Base-by-base conservation (phyloP, 2,329 filamentous ascomycete genomes). In the Sporothrix luriei region DNA sequence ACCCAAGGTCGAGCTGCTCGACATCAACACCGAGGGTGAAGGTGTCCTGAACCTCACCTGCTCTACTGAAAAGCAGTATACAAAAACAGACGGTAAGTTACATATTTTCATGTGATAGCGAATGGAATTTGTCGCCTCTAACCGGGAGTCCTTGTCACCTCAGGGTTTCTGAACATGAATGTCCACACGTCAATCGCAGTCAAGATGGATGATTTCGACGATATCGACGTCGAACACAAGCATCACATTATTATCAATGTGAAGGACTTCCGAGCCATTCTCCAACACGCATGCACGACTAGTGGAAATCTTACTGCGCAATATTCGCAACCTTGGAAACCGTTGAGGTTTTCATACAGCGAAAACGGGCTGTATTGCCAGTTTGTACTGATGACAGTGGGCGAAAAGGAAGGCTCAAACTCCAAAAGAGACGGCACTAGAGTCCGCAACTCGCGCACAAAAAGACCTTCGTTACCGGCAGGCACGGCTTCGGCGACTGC, bases 331-430 rank as follows among this genome's bases (percentile, higher is more conserved):
- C 91, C 91, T 4, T 87, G 87, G 19, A 85, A 87, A 19, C 91
- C 91, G 1, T 85, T 94, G 76, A 90, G 92, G 75, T 84, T 94
- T 71, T 87, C 84, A 57, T 94, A 94, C 75, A 83, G 85, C 29
- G 84, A 86, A 54, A 88, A 90, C 70, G 90, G 89, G 46, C 83
- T 94, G 43, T 80, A 86, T 49, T 92, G 89, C 78, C 90, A 94
- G 73, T 94, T 93, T 74, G 90, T 93, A 55, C 84, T 94, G 71
- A 94, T 93, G 91, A 94, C 91, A 0, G 88, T 91, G 10, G 91
- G 91, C 16, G 90, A 93, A 73, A 82, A 68, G 84, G 70, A 82
- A 75, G 74, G 79, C 76, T 68, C 82, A 74, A 68, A 79, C 74
- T n/a, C 62, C 14, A 72, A 69, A 33, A 79, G 80, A 70, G 54